Evolutionary conservation across 768 basidiomycete genomes (phyloP), one percentile per base, ranked within the genome.

Genomic region (Naganishia friedmannii): DNA sequence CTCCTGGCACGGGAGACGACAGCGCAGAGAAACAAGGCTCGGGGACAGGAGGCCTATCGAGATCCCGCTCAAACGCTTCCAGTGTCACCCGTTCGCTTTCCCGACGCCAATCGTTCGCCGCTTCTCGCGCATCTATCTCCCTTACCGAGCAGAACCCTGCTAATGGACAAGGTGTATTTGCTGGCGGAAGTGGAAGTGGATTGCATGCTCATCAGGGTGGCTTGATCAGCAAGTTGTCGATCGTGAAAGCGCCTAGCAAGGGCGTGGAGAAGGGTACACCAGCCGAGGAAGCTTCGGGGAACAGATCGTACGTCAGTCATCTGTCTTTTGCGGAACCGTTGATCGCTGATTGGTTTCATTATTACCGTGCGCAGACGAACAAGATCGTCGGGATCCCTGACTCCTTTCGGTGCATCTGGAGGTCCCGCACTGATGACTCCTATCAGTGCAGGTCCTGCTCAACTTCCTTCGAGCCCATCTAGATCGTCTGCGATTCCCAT

Each of bases 181-280:
- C 42, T 31, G 32, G 54, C 19, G 21, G 67, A 42, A 42, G n/a
- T 21, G 67, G 26, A 32, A 45, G 26, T 19, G 31, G 53, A 34
- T 60, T 48, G 17, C 56, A 56, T 45, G 28, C 67, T 10, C 53
- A 46, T 29, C 32, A 46, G 48, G 68, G 65, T 12, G 73, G 71
- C 13, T 46, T 74, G 26, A 77, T 79, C 66, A 77, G 76, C 34
- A 71, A 75, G 23, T 68, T 81, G 72, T 77, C 75, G 21, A 54
- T 81, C 68, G 78, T 79, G 66, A 78, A 74, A 65, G 79, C 79
- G 26, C 78, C 78, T 1, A 65, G 66, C 12, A 73, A 75, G 51
- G 69, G 72, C 23, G 34, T 37, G 29, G 66, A 37, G 32, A 67
- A 32, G 13, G 56, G 48, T 23, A 58, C 42, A 28, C 13, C 28